phyloP scores from a whole-genome alignment of 2,329 filamentous ascomycete species.

The Drechslera avenae region DNA sequence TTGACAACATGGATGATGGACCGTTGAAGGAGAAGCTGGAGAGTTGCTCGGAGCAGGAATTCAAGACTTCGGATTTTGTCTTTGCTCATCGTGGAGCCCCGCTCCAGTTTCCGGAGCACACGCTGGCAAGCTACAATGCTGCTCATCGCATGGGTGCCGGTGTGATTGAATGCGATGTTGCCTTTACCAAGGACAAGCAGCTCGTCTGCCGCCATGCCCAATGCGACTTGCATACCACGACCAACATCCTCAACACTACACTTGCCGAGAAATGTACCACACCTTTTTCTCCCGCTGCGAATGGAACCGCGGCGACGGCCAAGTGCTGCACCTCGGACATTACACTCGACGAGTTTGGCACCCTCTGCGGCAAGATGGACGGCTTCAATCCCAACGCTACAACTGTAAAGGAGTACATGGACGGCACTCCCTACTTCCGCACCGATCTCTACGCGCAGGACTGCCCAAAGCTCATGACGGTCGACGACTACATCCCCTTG shows the following conservation, averaged over 20 bases:
- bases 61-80: constrained; percentile 42
- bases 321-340: constrained; percentile 75
- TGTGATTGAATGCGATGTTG: constrained; percentile 47
- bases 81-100: constrained; percentile 46
- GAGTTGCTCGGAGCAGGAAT: constrained; percentile 45
- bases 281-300: constrained; percentile 42
- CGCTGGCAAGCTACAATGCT: constrained; percentile 37
- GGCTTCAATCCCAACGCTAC: constrained; percentile 67
- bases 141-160: constrained; percentile 45
- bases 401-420: constrained; percentile 62
- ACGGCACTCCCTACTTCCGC: constrained; percentile 65
- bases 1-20: constrained; percentile 47
- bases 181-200: constrained; percentile 46
- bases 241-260: constrained; percentile 45
- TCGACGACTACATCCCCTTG: constrained; percentile 66
- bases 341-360: constrained; percentile 69
- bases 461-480: constrained; percentile 66
- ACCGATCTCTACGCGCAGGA: constrained; percentile 67
- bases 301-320: constrained; percentile 58
- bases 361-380: constrained; percentile 68
- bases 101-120: constrained; percentile 47
- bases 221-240: constrained; percentile 48
- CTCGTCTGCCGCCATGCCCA: constrained; percentile 48
- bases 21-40: constrained; percentile 46
- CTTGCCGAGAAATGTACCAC: constrained; percentile 46